These are phyloP conservation scores for Suhomyces vadensis DNA, from an alignment of 805 yeast species.

Conservation along the genomic window DNA sequence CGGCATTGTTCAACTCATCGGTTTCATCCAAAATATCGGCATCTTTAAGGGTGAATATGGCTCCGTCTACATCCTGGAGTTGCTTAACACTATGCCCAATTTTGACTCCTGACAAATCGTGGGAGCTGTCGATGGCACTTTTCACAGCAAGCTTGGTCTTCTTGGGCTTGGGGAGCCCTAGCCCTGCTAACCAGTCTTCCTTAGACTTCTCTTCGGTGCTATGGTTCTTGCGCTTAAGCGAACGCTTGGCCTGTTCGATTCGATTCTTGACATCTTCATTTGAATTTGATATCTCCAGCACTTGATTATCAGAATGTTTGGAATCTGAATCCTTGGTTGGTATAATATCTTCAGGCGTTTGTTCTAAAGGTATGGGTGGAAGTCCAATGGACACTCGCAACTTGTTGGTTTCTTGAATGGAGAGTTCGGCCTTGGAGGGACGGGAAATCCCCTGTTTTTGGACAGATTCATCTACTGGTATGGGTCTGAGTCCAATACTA, in stretches of 20 bases:
- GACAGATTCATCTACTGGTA: conserved; percentile 17
- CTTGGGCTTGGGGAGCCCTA: conserved; percentile 21
- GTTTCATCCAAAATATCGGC: conserved; percentile 34
- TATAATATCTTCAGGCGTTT: neutral
- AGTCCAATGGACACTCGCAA: conserved; percentile 54
- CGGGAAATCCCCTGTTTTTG: neutral
- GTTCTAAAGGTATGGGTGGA: conserved; percentile 43
- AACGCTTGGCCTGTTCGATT: conserved; percentile 20
- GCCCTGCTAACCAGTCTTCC: conserved; percentile 43
- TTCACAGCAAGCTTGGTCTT: neutral
- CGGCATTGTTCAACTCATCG: conserved; percentile 43
- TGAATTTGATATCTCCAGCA: neutral
- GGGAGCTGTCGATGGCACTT: conserved; percentile 12
- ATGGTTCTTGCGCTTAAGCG: conserved; percentile 19
- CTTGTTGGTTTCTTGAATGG: conserved; percentile 58
- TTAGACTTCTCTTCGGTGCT: conserved; percentile 25
- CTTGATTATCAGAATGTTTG: neutral
- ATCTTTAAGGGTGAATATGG: conserved; percentile 61
- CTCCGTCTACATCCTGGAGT: conserved; percentile 41
- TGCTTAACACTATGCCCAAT: conserved; percentile 49
- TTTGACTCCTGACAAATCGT: conserved; percentile 36
- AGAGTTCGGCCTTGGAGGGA: conserved; percentile 18
- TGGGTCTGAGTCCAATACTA: conserved; percentile 41
- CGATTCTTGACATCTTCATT: conserved; percentile 14
- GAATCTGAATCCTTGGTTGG: neutral